phyloP scores from a whole-genome alignment of 2,329 filamentous ascomycete genomes.

The Oidium heveae region DNA sequence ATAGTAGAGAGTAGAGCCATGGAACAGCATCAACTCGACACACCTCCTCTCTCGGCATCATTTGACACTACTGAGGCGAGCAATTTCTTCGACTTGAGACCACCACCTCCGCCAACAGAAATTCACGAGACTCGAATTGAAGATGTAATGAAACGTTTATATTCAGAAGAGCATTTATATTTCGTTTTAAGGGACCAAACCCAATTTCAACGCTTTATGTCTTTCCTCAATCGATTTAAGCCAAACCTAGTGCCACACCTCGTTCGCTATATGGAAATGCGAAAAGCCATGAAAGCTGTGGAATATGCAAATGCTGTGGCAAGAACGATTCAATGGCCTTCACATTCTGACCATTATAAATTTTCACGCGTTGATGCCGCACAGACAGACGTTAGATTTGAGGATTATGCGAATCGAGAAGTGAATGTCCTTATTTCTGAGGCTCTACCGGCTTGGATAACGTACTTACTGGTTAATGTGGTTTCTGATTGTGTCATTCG shows the following conservation, averaged over 20 bases:
- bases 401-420: conserved; percentile 8
- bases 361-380: conserved; percentile 7
- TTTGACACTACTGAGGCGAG: background rate
- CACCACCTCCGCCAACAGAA: background rate
- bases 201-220: conserved; percentile 5
- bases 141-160: conserved; percentile 5
- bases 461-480: conserved; percentile 37
- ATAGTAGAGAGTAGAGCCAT: background rate
- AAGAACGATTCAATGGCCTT: conserved; percentile 7
- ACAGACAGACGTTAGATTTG: conserved; percentile 5
- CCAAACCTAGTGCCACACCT: conserved; percentile 6
- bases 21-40: background rate
- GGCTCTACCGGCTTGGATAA: conserved; percentile 45
- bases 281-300: conserved; percentile 9
- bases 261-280: conserved; percentile 8
- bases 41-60: background rate
- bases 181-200: conserved; percentile 6
- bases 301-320: conserved; percentile 9
- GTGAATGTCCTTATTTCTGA: conserved; percentile 17
- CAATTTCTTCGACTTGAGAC: conserved; percentile 1
- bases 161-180: conserved; percentile 5
- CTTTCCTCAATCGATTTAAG: conserved; percentile 7
- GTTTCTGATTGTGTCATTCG: conserved; percentile 41
- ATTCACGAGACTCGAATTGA: conserved; percentile 3
- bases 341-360: conserved; percentile 8